Conservation (phyloP, 2,329 filamentous ascomycete genomes). For the Aspergillus sp. region DNA sequence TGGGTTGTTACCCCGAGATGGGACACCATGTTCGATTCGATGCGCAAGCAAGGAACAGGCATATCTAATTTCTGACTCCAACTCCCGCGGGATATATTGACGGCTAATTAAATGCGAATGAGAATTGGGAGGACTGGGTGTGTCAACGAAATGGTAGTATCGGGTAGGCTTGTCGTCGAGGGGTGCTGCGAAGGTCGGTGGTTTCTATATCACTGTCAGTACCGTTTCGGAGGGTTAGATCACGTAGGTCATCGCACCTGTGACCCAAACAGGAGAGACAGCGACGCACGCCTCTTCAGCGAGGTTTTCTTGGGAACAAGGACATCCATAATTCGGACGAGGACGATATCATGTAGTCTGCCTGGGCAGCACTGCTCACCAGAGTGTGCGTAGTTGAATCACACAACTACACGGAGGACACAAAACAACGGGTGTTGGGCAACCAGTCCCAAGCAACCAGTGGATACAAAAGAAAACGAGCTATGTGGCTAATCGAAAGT, state of each 20-base stretch:
- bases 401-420: neutral
- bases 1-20: neutral
- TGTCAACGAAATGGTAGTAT: constrained; percentile 37
- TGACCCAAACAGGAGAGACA: constrained; percentile 17
- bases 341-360: neutral
- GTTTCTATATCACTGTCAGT: constrained; percentile 13
- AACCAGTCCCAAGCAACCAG: constrained; percentile 13
- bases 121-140: constrained; percentile 31
- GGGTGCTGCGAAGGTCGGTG: constrained; percentile 14
- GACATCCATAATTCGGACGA: constrained; percentile 15
- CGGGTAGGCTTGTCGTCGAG: constrained; percentile 18
- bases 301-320: constrained; percentile 9
- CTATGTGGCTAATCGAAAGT: constrained; percentile 1
- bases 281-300: constrained; percentile 15
- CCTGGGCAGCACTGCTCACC: neutral
- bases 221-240: neutral
- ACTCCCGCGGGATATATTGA: constrained; percentile 30
- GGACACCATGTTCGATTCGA: constrained; percentile 28
- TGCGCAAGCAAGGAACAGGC: constrained; percentile 33
- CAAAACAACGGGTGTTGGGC: constrained; percentile 5
- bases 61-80: constrained; percentile 36
- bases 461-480: constrained; percentile 6
- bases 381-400: neutral
- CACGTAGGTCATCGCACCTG: constrained; percentile 12
- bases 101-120: constrained; percentile 34